Base-by-base conservation (phyloP, 192 early-diverging fungal species). In the Linnemannia zychae region DNA sequence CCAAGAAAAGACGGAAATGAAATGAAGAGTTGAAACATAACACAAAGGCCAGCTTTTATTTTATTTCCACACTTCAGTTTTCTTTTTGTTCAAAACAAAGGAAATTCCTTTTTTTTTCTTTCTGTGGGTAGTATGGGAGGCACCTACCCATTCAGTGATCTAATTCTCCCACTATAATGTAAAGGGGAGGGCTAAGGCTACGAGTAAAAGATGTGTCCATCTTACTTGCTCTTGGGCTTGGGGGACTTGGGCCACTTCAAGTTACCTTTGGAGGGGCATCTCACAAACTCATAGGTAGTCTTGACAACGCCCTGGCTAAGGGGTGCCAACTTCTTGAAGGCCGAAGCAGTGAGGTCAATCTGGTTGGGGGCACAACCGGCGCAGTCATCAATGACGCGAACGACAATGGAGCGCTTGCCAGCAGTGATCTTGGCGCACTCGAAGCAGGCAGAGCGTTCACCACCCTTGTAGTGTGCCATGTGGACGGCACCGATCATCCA, bases 311-410 rank as follows among this genome's bases (percentile, higher is more conserved):
- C 83, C 48, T 77, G 24, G 34, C 15, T 33, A 3, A 75, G 57
- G 18, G 81, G 48, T 9, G 81, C 87, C 9, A 88, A 20, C 34
- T 7, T 11, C 52, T 79, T 71, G 81, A 88, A 88, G 1, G 81
- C 78, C 18, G 80, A 72, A 48, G 83, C 77, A 44, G 87, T 84
- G 48, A 88, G 67, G 66, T 88, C 87, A 52, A 88, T 80, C 40
- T 83, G 75, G 72, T 79, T 77, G 57, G 80, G 77, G 17, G 16
- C 31, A 47, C 87, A 88, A 17, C 75, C 78, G 37, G 67, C 81
- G 36, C 87, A 88, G 47, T 84, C 75, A 33, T 88, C 87, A 22
- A 88, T 80, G 66, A 88, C 73, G 24, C 81, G 81, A 28, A 88
- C 81, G 13, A 84, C 33, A 46, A 84, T 36, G 2, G 77, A 85